Conservation (phyloP, 495 filamentous ascomycete species). For the Penicillium nucicola region DNA sequence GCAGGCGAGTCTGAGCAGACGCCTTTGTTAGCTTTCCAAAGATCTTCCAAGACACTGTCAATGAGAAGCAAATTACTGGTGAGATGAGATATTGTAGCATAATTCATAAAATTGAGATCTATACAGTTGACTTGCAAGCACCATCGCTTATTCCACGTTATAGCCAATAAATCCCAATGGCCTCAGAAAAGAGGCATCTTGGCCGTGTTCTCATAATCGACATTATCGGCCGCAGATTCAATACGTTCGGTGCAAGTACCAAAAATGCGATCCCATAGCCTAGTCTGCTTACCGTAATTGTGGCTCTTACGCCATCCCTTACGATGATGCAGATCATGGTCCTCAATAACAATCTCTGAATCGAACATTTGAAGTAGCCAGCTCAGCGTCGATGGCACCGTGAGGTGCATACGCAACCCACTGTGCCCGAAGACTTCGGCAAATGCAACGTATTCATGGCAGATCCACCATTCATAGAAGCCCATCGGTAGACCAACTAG, state of each 20-base stretch:
- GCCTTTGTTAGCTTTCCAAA: too few species aligned
- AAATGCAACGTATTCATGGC: conserved; percentile 39
- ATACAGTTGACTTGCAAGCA: too few species aligned
- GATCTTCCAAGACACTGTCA: too few species aligned
- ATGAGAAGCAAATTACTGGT: too few species aligned
- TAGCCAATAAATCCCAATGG: not conserved
- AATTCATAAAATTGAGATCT: too few species aligned
- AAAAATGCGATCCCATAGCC: conserved; percentile 42
- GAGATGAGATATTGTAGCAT: too few species aligned
- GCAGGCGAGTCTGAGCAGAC: too few species aligned
- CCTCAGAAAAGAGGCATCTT: conserved; percentile 27
- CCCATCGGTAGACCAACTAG: conserved; percentile 36
- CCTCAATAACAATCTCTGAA: conserved; percentile 41
- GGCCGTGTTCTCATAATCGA: conserved; percentile 37
- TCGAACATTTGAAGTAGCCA: conserved; percentile 35
- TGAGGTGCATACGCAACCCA: conserved; percentile 35
- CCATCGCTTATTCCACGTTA: too few species aligned
- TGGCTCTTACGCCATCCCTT: conserved; percentile 44
- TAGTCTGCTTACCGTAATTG: conserved; percentile 45
- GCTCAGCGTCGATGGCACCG: conserved; percentile 30
- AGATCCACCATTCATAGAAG: conserved; percentile 46
- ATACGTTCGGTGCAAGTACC: conserved; percentile 37
- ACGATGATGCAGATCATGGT: conserved; percentile 43
- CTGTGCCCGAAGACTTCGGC: conserved; percentile 41
- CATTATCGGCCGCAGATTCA: conserved; percentile 28